Evolutionary conservation across 768 basidiomycete genomes (phyloP).

Genomic region (Amanita pallidorosea): DNA sequence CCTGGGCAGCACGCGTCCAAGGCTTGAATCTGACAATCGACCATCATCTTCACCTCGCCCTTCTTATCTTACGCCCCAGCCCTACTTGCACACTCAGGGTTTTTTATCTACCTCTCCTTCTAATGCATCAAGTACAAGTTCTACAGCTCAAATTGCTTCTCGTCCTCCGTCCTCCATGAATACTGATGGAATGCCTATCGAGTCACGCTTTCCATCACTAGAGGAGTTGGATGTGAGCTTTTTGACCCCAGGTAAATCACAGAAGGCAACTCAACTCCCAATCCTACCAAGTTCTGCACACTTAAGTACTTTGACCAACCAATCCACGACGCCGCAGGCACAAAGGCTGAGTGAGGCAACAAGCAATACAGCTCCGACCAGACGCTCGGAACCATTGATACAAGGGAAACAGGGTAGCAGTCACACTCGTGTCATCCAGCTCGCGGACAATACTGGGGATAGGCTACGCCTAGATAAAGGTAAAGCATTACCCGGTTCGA

Average conservation of each 20-base stretch:
- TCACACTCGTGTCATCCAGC: slow-evolving; percentile 4
- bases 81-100: slow-evolving; percentile 7
- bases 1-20: slow-evolving; percentile 22
- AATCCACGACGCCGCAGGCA: neutral
- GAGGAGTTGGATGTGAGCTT: slow-evolving; percentile 69
- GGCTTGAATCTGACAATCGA: slow-evolving; percentile 19
- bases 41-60: slow-evolving; percentile 16
- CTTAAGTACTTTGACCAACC: neutral
- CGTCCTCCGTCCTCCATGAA: slow-evolving; percentile 15
- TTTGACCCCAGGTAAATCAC: slow-evolving; percentile 5
- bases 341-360: neutral
- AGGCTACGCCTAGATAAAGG: slow-evolving; percentile 1
- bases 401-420: slow-evolving; percentile 4
- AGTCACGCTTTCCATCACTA: slow-evolving; percentile 78
- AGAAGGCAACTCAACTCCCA: neutral
- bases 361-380: neutral
- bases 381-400: neutral
- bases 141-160: slow-evolving; percentile 19
- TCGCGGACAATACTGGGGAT: slow-evolving; percentile 2
- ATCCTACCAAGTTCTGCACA: neutral
- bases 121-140: slow-evolving; percentile 20
- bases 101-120: slow-evolving; percentile 15
- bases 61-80: slow-evolving; percentile 13
- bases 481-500: slow-evolving; percentile 3
- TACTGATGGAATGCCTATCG: slow-evolving; percentile 36